Percentiles rank a stretch among this genome's conserved stretches.
These are phyloP conservation scores for Urtica urens DNA, from an alignment of 306 rosid species.

Conservation along the genomic window DNA sequence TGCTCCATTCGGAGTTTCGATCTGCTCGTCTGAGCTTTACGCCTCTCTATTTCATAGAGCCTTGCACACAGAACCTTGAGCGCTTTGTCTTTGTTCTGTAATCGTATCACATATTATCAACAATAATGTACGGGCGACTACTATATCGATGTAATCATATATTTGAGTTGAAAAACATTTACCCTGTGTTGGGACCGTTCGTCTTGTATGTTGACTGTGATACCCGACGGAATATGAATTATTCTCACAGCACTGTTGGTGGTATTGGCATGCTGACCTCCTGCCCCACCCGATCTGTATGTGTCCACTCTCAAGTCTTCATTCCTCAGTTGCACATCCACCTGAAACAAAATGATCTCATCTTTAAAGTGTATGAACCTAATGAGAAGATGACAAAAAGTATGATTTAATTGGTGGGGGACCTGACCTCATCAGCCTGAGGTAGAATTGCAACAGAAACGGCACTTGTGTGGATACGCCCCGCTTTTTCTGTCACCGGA, in stretches of 20 bases:
- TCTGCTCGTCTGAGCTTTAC: constrained; percentile 48
- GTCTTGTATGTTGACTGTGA: constrained; percentile 75
- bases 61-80: constrained; percentile 78
- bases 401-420: not conserved
- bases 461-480: constrained; percentile 95
- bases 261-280: constrained; percentile 96
- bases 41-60: constrained; percentile 78
- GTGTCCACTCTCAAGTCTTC: constrained; percentile 78
- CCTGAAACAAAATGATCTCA: too few species aligned
- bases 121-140: not conserved
- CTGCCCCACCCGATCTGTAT: constrained; percentile 84
- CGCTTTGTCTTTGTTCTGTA: constrained; percentile 80
- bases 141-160: too few species aligned
- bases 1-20: constrained; percentile 75
- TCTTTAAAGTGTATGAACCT: not conserved
- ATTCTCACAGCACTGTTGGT: constrained; percentile 93
- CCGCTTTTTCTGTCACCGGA: constrained; percentile 85
- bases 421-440: constrained; percentile 83
- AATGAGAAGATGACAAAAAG: not conserved
- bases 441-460: constrained; percentile 94
- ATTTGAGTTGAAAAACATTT: constrained; percentile 11
- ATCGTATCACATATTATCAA: not conserved
- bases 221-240: constrained; percentile 71
- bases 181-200: constrained; percentile 94
- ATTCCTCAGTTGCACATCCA: constrained; percentile 79